phyloP scores from a whole-genome alignment of 1,284 basidiomycete genomes.

The Fomitopsis palustris region DNA sequence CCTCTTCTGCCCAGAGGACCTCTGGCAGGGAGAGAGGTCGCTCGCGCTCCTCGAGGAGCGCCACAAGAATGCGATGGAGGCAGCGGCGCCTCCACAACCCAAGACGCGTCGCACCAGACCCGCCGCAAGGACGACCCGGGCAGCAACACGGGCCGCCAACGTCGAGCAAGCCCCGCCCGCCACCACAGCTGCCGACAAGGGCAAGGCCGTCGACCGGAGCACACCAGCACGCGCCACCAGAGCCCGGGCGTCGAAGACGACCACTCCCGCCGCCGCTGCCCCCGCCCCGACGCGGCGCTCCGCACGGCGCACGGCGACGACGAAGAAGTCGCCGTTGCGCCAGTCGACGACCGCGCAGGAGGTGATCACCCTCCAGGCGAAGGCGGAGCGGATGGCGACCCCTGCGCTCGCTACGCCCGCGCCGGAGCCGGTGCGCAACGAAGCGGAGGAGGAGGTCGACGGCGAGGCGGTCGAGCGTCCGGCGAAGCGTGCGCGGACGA shows the following conservation, averaged over 20 bases:
- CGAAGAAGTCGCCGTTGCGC: neutral
- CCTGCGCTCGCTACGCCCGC: neutral
- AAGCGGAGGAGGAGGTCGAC: neutral
- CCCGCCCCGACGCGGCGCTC: neutral
- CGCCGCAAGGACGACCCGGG: neutral
- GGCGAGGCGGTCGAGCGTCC: neutral
- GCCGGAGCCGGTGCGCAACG: neutral
- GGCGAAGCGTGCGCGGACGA: neutral
- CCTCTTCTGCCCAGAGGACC: neutral
- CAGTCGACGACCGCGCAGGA: neutral
- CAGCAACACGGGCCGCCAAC: neutral
- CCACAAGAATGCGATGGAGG: neutral
- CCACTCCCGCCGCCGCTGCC: neutral
- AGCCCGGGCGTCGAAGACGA: conserved; percentile 16
- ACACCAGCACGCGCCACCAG: conserved; percentile 13
- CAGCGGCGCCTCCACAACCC: neutral
- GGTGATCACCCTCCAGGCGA: neutral
- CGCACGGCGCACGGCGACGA: neutral
- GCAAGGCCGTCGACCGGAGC: conserved; percentile 3
- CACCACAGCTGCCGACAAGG: neutral
- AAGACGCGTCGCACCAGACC: neutral
- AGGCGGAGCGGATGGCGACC: neutral
- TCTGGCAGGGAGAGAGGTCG: neutral
- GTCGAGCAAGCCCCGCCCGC: neutral
- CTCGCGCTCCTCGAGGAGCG: neutral